These are phyloP conservation scores for Saksenaea oblongispora DNA, from an alignment of 371 early-diverging fungal species.

Conservation along the genomic window DNA sequence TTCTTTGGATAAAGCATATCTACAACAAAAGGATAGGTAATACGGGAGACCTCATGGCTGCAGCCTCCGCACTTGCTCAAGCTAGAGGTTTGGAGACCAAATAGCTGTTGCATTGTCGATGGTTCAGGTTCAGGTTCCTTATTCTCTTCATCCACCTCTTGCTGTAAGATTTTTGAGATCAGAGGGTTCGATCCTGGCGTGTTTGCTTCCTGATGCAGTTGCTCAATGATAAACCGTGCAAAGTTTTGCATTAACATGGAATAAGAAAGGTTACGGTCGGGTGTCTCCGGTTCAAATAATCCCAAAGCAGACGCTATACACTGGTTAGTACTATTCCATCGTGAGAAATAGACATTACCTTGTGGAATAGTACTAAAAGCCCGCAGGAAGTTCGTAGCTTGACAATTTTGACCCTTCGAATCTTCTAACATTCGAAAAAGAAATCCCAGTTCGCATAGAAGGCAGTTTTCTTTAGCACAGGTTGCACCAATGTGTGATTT, in stretches of 20 bases:
- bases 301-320: constrained; percentile 73
- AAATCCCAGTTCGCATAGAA: constrained; percentile 91
- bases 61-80: constrained; percentile 69
- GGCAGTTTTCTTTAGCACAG: constrained; percentile 78
- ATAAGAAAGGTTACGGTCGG: constrained; percentile 62
- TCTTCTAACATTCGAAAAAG: constrained; percentile 90
- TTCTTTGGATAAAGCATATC: constrained; percentile 76
- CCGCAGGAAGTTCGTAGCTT: constrained; percentile 88
- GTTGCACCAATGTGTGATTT: constrained; percentile 71
- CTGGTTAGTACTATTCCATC: neutral
- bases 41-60: constrained; percentile 56
- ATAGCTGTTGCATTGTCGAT: constrained; percentile 72
- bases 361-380: constrained; percentile 84
- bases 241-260: constrained; percentile 81
- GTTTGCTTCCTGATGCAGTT: constrained; percentile 76
- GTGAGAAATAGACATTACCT: constrained; percentile 43
- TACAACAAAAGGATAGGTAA: constrained; percentile 76
- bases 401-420: constrained; percentile 90
- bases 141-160: constrained; percentile 11
- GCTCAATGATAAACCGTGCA: constrained; percentile 88
- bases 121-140: constrained; percentile 17
- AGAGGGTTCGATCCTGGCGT: constrained; percentile 30
- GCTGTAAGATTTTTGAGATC: constrained; percentile 26
- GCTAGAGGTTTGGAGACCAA: constrained; percentile 66
- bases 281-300: constrained; percentile 81